Percentiles rank a stretch among this genome's conserved stretches.
phyloP scores from a whole-genome alignment of 148 eudicot species.

The Rhododendron henanense region DNA sequence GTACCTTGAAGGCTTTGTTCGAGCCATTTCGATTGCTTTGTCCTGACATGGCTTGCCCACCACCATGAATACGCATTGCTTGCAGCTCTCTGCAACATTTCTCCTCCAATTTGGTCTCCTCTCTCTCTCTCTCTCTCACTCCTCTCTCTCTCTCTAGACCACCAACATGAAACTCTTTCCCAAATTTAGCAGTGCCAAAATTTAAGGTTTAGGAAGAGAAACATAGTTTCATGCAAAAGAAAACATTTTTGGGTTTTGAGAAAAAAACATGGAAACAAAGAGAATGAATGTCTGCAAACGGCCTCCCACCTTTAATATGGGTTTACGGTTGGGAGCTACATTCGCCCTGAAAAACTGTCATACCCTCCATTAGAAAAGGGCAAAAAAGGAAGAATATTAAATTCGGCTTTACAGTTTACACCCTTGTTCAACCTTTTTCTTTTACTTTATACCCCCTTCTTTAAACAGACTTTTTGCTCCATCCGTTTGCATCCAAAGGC shows the following conservation, averaged over 20 bases:
- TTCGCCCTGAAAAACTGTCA: constrained; percentile 11
- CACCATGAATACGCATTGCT: constrained; percentile 53
- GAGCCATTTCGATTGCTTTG: constrained; percentile 51
- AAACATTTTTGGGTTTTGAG: neutral
- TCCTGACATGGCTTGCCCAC: constrained; percentile 51
- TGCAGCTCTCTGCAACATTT: constrained; percentile 45
- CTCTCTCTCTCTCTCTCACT: neutral
- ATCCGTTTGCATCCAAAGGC: neutral
- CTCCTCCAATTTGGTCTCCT: neutral
- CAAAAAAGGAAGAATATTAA: neutral
- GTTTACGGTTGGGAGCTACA: constrained; percentile 8
- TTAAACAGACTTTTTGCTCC: neutral
- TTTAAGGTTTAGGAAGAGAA: constrained; percentile 7
- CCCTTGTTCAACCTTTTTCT: neutral
- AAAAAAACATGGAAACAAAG: neutral
- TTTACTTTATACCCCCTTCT: neutral
- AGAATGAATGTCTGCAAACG: neutral
- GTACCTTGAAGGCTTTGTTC: constrained; percentile 41
- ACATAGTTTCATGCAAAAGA: neutral
- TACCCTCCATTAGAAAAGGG: constrained; percentile 1
- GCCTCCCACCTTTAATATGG: neutral
- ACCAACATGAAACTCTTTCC: neutral
- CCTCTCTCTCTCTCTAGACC: constrained; percentile 14
- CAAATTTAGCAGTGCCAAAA: neutral
- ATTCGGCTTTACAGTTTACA: neutral